phyloP scores from a whole-genome alignment of 352 stramenopile species.

The Phytophthora multivora region DNA sequence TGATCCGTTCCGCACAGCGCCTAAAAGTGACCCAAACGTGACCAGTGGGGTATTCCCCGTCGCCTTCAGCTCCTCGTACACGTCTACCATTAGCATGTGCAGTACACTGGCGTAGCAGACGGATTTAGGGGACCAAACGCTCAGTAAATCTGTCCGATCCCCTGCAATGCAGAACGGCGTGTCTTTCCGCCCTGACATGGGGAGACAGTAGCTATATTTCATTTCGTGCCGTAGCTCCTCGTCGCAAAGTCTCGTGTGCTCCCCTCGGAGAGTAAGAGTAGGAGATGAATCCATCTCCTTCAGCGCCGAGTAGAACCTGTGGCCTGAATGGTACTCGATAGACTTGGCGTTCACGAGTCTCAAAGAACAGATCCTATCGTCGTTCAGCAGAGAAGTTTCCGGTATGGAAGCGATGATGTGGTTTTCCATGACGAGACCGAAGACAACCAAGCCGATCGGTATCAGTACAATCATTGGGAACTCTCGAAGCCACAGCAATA shows the following conservation, averaged over 20 bases:
- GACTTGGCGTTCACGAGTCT: background rate
- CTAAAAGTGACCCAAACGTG: slow-evolving; percentile 50
- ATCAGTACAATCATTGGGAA: slow-evolving; percentile 12
- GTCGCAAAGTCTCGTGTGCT: slow-evolving; percentile 24
- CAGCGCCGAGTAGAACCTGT: slow-evolving; percentile 24
- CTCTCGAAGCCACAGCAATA: background rate
- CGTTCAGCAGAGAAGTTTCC: slow-evolving; percentile 1
- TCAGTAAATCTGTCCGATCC: slow-evolving; percentile 54
- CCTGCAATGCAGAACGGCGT: slow-evolving; percentile 41
- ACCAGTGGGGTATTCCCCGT: slow-evolving; percentile 34
- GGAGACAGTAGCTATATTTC: slow-evolving; percentile 44
- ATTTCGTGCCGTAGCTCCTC: slow-evolving; percentile 1
- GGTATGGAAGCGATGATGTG: slow-evolving; percentile 3
- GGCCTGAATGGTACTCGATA: slow-evolving; percentile 28
- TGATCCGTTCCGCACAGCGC: slow-evolving; percentile 46
- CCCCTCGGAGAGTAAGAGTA: slow-evolving; percentile 25
- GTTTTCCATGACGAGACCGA: slow-evolving; percentile 10
- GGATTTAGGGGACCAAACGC: slow-evolving; percentile 20
- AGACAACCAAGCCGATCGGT: slow-evolving; percentile 9
- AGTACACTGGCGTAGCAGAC: slow-evolving; percentile 55
- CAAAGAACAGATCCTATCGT: slow-evolving; percentile 6
- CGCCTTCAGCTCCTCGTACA: slow-evolving; percentile 45
- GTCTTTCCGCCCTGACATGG: slow-evolving; percentile 51
- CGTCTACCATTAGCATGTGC: slow-evolving; percentile 59
- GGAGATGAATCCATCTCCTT: slow-evolving; percentile 17